Evolutionary conservation across 2,329 filamentous ascomycete genomes (phyloP).

Genomic region (Xylariales sp.): DNA sequence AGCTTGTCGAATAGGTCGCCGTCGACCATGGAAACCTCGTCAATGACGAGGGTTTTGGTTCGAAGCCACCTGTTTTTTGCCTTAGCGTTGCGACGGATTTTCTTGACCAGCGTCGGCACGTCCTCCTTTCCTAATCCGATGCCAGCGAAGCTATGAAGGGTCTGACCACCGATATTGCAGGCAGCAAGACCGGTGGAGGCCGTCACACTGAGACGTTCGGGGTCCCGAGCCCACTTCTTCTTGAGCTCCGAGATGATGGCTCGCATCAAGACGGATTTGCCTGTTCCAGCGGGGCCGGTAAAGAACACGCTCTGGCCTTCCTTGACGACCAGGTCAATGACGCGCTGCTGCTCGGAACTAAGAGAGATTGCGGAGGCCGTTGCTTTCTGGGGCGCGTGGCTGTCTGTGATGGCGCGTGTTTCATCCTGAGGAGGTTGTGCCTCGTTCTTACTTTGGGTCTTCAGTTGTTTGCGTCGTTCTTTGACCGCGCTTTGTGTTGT

Average conservation of each 20-base stretch:
- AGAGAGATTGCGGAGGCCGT: slow-evolving; percentile 72
- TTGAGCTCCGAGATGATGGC: slow-evolving; percentile 87
- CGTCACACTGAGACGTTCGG: slow-evolving; percentile 89
- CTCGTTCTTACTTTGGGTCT: slow-evolving; percentile 67
- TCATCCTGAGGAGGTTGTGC: slow-evolving; percentile 58
- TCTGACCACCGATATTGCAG: slow-evolving; percentile 96
- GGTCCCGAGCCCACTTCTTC: slow-evolving; percentile 78
- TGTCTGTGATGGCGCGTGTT: slow-evolving; percentile 56
- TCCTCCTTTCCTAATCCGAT: slow-evolving; percentile 95
- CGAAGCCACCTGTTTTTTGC: slow-evolving; percentile 89
- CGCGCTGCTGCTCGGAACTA: slow-evolving; percentile 86
- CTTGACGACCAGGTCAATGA: slow-evolving; percentile 84
- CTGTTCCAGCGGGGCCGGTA: slow-evolving; percentile 94
- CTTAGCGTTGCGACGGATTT: slow-evolving; percentile 89
- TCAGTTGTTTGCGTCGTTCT: slow-evolving; percentile 80
- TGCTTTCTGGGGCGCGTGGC: slow-evolving; percentile 47
- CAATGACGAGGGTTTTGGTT: slow-evolving; percentile 88
- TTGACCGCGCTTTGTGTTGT: slow-evolving; percentile 79
- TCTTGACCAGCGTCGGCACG: slow-evolving; percentile 82
- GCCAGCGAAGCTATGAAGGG: slow-evolving; percentile 93
- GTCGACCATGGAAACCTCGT: slow-evolving; percentile 99
- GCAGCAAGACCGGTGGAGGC: slow-evolving; percentile 96
- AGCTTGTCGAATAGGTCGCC: slow-evolving; percentile 97
- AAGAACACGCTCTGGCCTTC: slow-evolving; percentile 93
- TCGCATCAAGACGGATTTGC: slow-evolving; percentile 95